phyloP scores from a whole-genome alignment of 139 green algal genomes.

The Chlamydomonas urium region DNA sequence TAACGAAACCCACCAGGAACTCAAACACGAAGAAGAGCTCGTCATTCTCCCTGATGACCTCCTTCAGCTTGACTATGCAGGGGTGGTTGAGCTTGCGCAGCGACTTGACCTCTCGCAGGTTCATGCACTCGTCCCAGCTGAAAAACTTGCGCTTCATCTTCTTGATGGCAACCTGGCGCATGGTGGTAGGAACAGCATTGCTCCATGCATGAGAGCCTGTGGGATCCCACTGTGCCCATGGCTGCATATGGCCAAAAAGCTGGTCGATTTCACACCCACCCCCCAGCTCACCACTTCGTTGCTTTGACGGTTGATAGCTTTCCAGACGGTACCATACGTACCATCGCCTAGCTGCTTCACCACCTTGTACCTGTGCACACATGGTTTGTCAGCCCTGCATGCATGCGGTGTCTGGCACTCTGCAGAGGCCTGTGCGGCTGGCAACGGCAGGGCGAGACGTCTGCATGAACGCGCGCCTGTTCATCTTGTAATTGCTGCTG shows the following conservation, averaged over 20 bases:
- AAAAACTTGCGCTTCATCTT: constrained; percentile 99
- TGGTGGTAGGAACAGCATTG: no score
- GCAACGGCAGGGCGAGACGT: no score
- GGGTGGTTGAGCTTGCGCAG: constrained; percentile 92
- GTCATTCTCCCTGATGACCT: constrained; percentile 94
- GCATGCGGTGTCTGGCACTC: no score
- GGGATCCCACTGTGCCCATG: no score
- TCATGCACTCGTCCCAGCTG: constrained; percentile 94
- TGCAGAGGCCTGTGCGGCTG: no score
- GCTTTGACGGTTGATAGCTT: constrained; percentile 84
- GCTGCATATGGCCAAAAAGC: no score
- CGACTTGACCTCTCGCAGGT: constrained; percentile 79
- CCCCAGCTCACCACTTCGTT: constrained; percentile 75
- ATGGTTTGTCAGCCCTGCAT: no score
- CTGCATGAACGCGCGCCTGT: no score
- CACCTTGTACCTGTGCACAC: constrained; percentile 91
- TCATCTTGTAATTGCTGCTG: no score
- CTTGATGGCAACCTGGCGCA: constrained; percentile 94
- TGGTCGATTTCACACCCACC: no score
- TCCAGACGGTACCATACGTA: constrained; percentile 94
- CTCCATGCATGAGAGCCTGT: no score
- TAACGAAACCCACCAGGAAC: constrained; percentile 11
- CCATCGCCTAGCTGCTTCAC: constrained; percentile 90
- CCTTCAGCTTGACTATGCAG: constrained; percentile 91
- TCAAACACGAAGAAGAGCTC: constrained; percentile 86